Evolutionary conservation across 2,329 filamentous ascomycete species (phyloP).

Genomic region (Hymenoscyphus fructigenus): DNA sequence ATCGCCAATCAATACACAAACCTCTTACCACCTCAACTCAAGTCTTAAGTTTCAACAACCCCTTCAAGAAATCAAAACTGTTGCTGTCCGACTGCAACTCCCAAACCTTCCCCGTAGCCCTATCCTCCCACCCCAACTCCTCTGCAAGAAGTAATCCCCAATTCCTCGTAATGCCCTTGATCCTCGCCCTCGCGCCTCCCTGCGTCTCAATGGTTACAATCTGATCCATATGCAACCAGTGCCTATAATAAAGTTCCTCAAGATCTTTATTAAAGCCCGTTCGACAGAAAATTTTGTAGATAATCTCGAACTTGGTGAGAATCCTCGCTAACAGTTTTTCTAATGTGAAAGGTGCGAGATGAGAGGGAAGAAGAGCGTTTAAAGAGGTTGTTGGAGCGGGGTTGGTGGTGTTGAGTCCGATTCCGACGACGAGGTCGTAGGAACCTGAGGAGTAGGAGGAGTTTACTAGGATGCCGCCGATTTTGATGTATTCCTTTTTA

Average conservation of each 20-base stretch:
- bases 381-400: constrained; percentile 83
- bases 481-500: constrained; percentile 70
- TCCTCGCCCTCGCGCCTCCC: constrained; percentile 69
- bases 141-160: constrained; percentile 86
- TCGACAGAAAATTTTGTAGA: constrained; percentile 73
- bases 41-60: constrained; percentile 74
- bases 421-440: constrained; percentile 83
- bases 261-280: constrained; percentile 73
- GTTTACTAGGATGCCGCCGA: constrained; percentile 90
- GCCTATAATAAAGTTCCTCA: constrained; percentile 73
- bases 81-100: constrained; percentile 94
- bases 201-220: constrained; percentile 75
- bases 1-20: neutral
- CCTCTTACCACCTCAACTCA: constrained; percentile 1
- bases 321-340: constrained; percentile 83
- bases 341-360: constrained; percentile 59
- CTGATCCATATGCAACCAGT: constrained; percentile 83
- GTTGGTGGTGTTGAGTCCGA: constrained; percentile 85
- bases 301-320: constrained; percentile 71
- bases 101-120: constrained; percentile 74
- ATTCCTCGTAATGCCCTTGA: constrained; percentile 87
- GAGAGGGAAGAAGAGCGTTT: constrained; percentile 63
- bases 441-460: constrained; percentile 73
- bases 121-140: constrained; percentile 72
- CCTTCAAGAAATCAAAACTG: constrained; percentile 96